These are phyloP conservation scores for Mentha longifolia DNA, from an alignment of 257 asterid species.

Conservation along the genomic window DNA sequence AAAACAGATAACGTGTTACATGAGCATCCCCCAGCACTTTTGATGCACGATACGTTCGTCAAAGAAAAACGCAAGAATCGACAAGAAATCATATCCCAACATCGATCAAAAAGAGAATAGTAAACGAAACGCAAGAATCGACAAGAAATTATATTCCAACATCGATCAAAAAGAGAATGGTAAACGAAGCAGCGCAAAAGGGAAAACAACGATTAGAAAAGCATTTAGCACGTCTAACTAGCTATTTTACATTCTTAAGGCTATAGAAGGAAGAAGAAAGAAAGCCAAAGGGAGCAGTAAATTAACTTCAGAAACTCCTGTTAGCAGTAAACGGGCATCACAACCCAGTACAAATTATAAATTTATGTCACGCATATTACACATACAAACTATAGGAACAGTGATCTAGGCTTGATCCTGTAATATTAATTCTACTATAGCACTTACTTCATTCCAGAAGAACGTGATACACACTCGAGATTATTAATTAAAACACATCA, in stretches of 20 bases:
- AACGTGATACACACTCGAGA: not conserved
- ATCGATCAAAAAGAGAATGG: slow-evolving; percentile 5
- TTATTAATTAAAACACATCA: slow-evolving; percentile 62
- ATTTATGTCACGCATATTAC: slow-evolving; percentile 14
- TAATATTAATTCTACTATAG: slow-evolving; percentile 3
- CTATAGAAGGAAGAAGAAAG: too few relatives aligned
- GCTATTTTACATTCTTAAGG: not conserved
- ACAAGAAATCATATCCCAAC: not conserved
- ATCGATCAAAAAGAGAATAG: slow-evolving; percentile 9
- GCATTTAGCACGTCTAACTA: not conserved
- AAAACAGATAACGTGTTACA: not conserved
- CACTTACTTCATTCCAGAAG: not conserved
- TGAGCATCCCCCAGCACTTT: not conserved
- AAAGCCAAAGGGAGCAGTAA: not conserved
- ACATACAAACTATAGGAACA: not conserved
- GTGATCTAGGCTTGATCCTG: slow-evolving; percentile 13
- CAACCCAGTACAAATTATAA: slow-evolving; percentile 3
- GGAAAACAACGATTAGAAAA: not conserved
- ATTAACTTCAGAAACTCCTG: not conserved
- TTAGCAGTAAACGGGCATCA: not conserved
- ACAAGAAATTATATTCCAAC: not conserved
- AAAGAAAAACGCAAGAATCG: slow-evolving; percentile 23
- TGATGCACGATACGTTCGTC: slow-evolving; percentile 12
- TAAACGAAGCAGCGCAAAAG: too few relatives aligned
- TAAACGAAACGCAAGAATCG: slow-evolving; percentile 7